Base-by-base conservation (phyloP, 805 yeast genomes). In the Myxozyma geophila region DNA sequence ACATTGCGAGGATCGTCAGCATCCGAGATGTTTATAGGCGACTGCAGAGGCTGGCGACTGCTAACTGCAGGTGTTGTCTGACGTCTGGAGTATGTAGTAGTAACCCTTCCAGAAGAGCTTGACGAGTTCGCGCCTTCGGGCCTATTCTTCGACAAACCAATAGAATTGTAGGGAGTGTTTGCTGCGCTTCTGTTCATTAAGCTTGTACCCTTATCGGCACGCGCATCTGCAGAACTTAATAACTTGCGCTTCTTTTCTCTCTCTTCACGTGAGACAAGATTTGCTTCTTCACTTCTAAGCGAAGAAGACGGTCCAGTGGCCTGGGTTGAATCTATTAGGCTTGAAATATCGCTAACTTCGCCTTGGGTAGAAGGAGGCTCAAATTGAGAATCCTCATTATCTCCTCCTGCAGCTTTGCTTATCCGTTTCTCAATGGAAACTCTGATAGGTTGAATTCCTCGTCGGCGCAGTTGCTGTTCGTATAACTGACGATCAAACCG, bases 371-470 rank as follows among this genome's bases (percentile, higher is more conserved):
- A 35, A 17, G 66, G 52, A 13, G 60, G 60, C 7, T 47, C 58
- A 40, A 54, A 66, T 28, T 40, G 59, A 7, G 63, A 50, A 47
- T 64, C 68, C 21, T 54, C 59, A 7, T 19, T 35, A 15, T 43
- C 39, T 8, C 44, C 40, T 3, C 33, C 54, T 1, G 50, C 47
- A 37, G 39, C 46, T 17, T 39, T 50, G 21, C 58, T 49, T n/a
- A 55, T 44, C n/a, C 47, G 52, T 13, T 51, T 55, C 33, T 66
- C 68, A n/a, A 35, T 19, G 10, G 63, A 46, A 15, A 63, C 59
- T 12, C 68, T 39, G 17, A 70, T 64, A 7, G 72, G 72, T 37
- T 59, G 60, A 17, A 70, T 63, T 8, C 72, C 72, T 0, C 68
- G 54, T n/a, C 60, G 46, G 23, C 58, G 54, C 44, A 70, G 43